Base-by-base conservation (phyloP, 1,284 basidiomycete genomes). In the Athelia psychrophila region DNA sequence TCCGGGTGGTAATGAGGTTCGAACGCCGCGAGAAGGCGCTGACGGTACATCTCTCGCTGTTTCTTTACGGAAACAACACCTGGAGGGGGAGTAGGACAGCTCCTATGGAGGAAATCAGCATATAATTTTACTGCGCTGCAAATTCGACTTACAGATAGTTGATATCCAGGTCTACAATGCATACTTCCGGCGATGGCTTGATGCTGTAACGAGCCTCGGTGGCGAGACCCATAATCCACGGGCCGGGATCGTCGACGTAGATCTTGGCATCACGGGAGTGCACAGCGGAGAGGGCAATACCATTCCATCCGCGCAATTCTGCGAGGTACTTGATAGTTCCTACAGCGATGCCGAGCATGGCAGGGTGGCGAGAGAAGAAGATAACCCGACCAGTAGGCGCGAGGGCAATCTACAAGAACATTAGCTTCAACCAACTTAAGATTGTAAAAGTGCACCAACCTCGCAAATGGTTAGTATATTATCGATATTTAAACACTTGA, bases 381-480 rank as follows among this genome's bases (percentile, higher is more conserved):
- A 98, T 74, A 51, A 98, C 75, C 24, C 93, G 84, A 19, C 96
- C 95, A 9, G 93, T 93, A 4, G 93, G 93, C n/a, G 94, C 85
- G 33, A 98, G 76, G 0, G 95, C 95, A 60, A 98, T 89, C 89
- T 88, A 56, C 8, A 32, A 38, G 48, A 13, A 27, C 27, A 24
- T 44, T 18, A 44, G 38, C 4, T 25, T 51, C 47, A 53, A 30
- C 48, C 40, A 44, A 44, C 20, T 32, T 23, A 40, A 40, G 27
- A 44, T 24, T 38, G 50, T 27, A 15, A 32, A 51, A 12, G 23
- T 25, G 19, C 44, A 57, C 76, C 42, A 59, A 90, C 91, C 80
- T 98, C 95, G 65, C 93, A 93, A 53, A 94, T 90, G 23, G 91
- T 95, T 53, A 98, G 72, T 55, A 98, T 91, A 64, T 97, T 95